A percentile compares a stretch with the other conserved stretches of the same genome.
Evolutionary conservation across 257 asterid genomes (phyloP).

Genomic region (Solanum boliviense): DNA sequence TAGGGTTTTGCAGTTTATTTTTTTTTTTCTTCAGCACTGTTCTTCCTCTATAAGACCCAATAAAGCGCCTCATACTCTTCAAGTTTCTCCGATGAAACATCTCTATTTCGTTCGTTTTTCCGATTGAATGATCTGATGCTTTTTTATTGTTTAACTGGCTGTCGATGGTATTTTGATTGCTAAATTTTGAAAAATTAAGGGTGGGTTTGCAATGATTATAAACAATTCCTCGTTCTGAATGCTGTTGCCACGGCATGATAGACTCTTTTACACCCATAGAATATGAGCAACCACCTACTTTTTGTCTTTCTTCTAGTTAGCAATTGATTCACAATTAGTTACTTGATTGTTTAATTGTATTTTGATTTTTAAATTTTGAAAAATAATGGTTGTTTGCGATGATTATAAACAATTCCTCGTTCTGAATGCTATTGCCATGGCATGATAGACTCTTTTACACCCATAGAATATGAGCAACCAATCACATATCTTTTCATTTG

Average conservation of each 20-base stretch:
- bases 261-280: conserved; percentile 75
- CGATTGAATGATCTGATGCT: neutral
- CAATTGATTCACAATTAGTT: neutral
- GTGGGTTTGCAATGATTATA: conserved; percentile 51
- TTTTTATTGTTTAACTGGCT: neutral
- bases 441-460: conserved; percentile 65
- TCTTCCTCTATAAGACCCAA: neutral
- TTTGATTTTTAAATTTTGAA: neutral
- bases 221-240: conserved; percentile 64
- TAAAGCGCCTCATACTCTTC: neutral
- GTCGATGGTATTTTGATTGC: neutral
- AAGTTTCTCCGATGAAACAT: neutral
- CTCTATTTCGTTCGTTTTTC: neutral
- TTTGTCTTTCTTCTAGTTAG: neutral
- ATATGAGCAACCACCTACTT: conserved; percentile 41
- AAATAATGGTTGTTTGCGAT: conserved; percentile 9
- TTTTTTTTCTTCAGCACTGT: neutral
- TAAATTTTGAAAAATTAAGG: neutral
- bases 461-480: conserved; percentile 79
- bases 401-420: conserved; percentile 73
- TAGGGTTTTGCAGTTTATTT: neutral
- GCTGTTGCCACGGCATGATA: conserved; percentile 54
- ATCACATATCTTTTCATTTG: no score
- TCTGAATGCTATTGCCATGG: conserved; percentile 47
- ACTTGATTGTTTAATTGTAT: neutral